Conservation (phyloP, 129 eudicot genomes). For the Artemisia tridentata region DNA sequence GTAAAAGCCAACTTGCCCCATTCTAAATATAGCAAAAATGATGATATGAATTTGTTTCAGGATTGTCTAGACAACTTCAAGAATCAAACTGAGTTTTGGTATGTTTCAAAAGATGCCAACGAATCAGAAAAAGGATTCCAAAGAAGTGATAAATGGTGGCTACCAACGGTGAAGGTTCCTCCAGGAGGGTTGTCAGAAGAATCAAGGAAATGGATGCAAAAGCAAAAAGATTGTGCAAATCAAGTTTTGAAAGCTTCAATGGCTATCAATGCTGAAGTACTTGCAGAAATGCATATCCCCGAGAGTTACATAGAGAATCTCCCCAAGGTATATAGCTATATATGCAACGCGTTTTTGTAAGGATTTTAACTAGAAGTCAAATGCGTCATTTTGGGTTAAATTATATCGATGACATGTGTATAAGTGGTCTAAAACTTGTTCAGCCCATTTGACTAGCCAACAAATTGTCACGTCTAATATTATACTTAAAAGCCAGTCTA, state of each 20-base stretch:
- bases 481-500: neutral
- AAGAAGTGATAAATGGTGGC: constrained; percentile 78
- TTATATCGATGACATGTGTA: no score
- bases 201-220: constrained; percentile 57
- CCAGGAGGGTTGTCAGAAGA: constrained; percentile 64
- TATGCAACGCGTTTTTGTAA: neutral
- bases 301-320: constrained; percentile 70
- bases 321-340: constrained; percentile 42
- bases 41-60: constrained; percentile 33
- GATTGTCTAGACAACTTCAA: constrained; percentile 67
- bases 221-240: constrained; percentile 75
- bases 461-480: neutral
- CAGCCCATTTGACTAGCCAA: no score
- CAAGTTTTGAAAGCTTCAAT: constrained; percentile 88
- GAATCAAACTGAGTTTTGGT: constrained; percentile 58
- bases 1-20: neutral
- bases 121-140: constrained; percentile 73
- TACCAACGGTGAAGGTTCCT: constrained; percentile 76
- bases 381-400: no score
- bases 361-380: no score
- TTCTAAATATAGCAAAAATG: neutral
- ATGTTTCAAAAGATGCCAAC: constrained; percentile 63
- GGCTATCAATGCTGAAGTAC: constrained; percentile 80
- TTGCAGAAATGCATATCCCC: constrained; percentile 76
- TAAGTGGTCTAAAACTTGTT: no score